A percentile compares a stretch with the other conserved stretches of the same genome.
These are phyloP conservation scores for Trichosporon asahii DNA, from an alignment of 1,284 basidiomycete species.

Conservation along the genomic window DNA sequence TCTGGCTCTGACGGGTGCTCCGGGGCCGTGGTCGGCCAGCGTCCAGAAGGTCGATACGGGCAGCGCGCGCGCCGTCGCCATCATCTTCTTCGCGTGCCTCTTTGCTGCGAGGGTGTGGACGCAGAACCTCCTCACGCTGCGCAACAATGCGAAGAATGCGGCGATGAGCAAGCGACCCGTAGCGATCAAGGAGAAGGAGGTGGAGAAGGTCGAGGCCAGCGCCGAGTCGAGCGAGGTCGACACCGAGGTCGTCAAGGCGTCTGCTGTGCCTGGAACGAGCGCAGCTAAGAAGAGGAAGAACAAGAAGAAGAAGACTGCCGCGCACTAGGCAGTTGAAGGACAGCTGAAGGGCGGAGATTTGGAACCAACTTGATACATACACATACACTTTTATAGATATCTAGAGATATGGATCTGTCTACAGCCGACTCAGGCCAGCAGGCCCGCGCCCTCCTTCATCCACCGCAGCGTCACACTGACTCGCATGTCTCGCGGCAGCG, in stretches of 20 bases:
- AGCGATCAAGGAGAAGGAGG: background rate
- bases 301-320: conserved; percentile 15
- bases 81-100: conserved; percentile 32
- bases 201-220: background rate
- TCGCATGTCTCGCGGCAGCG: conserved; percentile 40
- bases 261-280: conserved; percentile 8
- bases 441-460: conserved; percentile 46
- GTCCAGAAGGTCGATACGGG: conserved; percentile 16
- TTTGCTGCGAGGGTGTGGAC: conserved; percentile 33
- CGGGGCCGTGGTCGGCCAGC: conserved; percentile 12
- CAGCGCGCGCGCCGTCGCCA: conserved; percentile 33
- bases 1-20: conserved; percentile 21
- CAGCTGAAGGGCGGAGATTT: background rate
- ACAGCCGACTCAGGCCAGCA: conserved; percentile 26
- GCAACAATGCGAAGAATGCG: background rate
- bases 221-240: background rate
- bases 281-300: conserved; percentile 17
- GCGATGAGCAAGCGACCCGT: conserved; percentile 8
- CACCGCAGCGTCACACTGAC: conserved; percentile 50
- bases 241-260: conserved; percentile 24
- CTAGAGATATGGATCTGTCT: background rate
- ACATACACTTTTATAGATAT: background rate
- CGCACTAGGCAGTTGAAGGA: background rate
- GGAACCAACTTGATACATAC: background rate
- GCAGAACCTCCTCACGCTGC: background rate